Conservation (phyloP, 495 filamentous ascomycete genomes). For the Trichoderma orchidacearum region DNA sequence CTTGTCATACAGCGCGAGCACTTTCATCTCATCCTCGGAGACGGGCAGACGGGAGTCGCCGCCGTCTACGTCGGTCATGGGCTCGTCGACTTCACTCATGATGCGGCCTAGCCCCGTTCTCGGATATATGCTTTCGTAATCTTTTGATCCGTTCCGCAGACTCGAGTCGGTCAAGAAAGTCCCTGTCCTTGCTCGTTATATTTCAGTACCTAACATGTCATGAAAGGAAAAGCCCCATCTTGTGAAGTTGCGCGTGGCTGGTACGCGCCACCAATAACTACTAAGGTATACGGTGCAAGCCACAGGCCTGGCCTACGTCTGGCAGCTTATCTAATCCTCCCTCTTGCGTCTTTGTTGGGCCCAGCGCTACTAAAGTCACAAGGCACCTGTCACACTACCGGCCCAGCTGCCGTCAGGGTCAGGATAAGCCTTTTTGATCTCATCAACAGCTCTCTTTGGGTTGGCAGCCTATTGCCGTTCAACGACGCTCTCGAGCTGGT, state of each 20-base stretch:
- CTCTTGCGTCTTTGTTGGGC: background rate
- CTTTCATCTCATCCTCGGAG: constrained; percentile 44
- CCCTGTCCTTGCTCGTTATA: background rate
- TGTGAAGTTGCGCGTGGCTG: no score
- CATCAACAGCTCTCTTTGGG: background rate
- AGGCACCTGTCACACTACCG: constrained; percentile 1
- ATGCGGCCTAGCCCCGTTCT: background rate
- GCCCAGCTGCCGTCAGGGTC: background rate
- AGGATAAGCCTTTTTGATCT: background rate
- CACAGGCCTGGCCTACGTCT: background rate
- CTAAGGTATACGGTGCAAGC: no score
- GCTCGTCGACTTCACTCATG: background rate
- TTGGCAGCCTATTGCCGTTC: background rate
- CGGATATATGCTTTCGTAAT: no score
- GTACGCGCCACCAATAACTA: no score
- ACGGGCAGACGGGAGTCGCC: constrained; percentile 26
- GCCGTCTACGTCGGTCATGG: background rate
- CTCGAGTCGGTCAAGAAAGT: background rate
- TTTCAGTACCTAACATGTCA: background rate
- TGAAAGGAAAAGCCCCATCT: no score
- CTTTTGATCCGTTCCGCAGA: background rate
- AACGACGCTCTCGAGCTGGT: background rate
- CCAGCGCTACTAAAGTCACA: background rate
- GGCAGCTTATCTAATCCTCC: background rate
- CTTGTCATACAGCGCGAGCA: constrained; percentile 55